Evolutionary conservation across 352 stramenopile genomes (phyloP).

Genomic region (Globisporangium orthogonon): DNA sequence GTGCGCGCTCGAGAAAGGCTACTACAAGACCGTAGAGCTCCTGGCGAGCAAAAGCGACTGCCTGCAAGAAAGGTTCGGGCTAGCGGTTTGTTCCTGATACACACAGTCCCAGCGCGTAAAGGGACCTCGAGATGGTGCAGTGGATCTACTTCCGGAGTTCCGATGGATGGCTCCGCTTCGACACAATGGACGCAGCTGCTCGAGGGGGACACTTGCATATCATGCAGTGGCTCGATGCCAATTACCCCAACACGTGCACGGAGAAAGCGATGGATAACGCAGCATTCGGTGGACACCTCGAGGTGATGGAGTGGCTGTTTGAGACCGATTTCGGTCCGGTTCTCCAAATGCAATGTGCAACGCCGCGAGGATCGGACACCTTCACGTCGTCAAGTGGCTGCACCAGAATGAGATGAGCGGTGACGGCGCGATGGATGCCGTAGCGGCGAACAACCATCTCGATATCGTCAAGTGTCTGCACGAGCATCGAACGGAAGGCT

Average conservation of each 20-base stretch:
- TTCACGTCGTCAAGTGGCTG: constrained; percentile 2
- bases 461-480: neutral
- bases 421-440: neutral
- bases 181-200: neutral
- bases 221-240: constrained; percentile 2
- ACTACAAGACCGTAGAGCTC: neutral
- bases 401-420: neutral
- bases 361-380: neutral
- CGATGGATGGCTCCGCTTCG: neutral
- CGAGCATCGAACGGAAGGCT: neutral
- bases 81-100: too few relatives aligned
- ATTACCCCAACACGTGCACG: neutral
- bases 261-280: neutral
- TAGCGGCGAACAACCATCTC: neutral
- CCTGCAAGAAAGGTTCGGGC: neutral
- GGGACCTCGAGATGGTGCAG: constrained; percentile 4
- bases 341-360: neutral
- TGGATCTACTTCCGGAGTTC: neutral
- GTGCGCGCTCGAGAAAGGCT: neutral
- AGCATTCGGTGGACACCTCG: neutral
- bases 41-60: neutral
- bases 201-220: neutral
- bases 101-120: neutral
- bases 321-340: neutral
- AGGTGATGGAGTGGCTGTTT: constrained; percentile 3